phyloP scores from a whole-genome alignment of 176 grass and related monocot species.

The Eragrostis curvula region DNA sequence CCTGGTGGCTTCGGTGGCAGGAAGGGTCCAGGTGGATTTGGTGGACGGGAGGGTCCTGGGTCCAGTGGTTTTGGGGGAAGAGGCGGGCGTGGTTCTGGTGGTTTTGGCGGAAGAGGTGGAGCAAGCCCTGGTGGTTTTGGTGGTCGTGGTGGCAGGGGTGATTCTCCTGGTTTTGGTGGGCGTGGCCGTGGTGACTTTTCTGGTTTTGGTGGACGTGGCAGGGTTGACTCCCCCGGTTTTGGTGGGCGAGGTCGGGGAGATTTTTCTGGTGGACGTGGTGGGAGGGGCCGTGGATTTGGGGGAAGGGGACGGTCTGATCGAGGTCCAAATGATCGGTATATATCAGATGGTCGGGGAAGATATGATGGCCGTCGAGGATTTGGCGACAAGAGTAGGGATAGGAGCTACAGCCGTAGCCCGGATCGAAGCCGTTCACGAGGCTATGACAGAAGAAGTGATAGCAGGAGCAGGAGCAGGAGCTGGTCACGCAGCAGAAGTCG shows the following conservation, averaged over 20 bases:
- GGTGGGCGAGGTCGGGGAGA: conserved; percentile 67
- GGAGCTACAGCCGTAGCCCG: conserved; percentile 79
- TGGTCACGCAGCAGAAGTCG: conserved; percentile 65
- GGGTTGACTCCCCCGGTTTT: conserved; percentile 59
- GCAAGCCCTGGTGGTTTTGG: conserved; percentile 56
- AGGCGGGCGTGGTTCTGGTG: conserved; percentile 63
- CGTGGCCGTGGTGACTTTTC: conserved; percentile 56
- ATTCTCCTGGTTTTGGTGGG: conserved; percentile 59
- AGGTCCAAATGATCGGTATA: conserved; percentile 65
- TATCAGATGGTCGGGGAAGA: conserved; percentile 70
- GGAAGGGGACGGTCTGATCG: conserved; percentile 64
- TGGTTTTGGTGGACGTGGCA: conserved; percentile 61
- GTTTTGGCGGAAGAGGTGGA: conserved; percentile 63
- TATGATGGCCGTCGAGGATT: conserved; percentile 69
- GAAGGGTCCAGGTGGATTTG: conserved; percentile 51
- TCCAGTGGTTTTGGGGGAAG: conserved; percentile 53
- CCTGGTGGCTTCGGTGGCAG: conserved; percentile 63
- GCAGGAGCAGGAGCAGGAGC: conserved; percentile 61
- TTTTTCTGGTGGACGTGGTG: conserved; percentile 65
- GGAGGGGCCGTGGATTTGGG: conserved; percentile 76
- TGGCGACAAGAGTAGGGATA: conserved; percentile 57
- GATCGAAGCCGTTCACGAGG: conserved; percentile 62
- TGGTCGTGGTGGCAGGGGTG: conserved; percentile 67
- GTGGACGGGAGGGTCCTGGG: conserved; percentile 44
- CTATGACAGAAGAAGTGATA: conserved; percentile 63